Base-by-base conservation (phyloP, 768 basidiomycete species). In the Rubroboletus satanas region DNA sequence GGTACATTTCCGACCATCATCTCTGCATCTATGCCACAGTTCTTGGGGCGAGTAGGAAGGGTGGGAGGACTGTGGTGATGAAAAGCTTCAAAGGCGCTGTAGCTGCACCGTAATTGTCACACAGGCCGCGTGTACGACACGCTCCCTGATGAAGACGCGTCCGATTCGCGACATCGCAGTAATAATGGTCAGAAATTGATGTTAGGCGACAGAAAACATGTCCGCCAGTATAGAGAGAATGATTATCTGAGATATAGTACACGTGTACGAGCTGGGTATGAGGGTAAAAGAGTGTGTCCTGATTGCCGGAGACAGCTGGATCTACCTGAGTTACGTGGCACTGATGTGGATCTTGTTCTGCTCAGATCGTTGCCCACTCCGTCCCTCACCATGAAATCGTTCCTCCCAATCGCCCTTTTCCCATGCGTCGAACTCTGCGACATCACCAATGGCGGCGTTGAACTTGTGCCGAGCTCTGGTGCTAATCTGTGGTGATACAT, bases 351-450 rank as follows among this genome's bases (percentile, higher is more conserved):
- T 67, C 62, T 71, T 77, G 67, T 65, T 73, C 57, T 71, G 71
- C 43, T 72, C 75, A 44, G 73, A 57, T 58, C 74, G 67, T 52
- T 70, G 65, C 3, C 73, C 75, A 18, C 74, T 76, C 78, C 75
- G 76, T 17, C 80, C 79, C 46, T 80, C 80, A 45, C 79, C 78
- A 0, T 72, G 74, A 1, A 74, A 74, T 50, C 72, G 70, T 36
- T 76, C 74, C 14, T 74, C 80, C 83, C 81, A 85, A 45, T 83
- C 80, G 42, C 76, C 75, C 28, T 82, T 77, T 18, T 75, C 75
- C 83, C 79, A 60, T 35, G 38, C 33, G 39, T 67, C 62, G 53
- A 62, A 54, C 35, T 62, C 60, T 6, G 61, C 48, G n/a, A 41
- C 54, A 28, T 56, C 51, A 37, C 41, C 55, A 11, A 33, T 15